Evolutionary conservation across 139 green algal genomes (phyloP).

Genomic region (Tetraselmis chui): DNA sequence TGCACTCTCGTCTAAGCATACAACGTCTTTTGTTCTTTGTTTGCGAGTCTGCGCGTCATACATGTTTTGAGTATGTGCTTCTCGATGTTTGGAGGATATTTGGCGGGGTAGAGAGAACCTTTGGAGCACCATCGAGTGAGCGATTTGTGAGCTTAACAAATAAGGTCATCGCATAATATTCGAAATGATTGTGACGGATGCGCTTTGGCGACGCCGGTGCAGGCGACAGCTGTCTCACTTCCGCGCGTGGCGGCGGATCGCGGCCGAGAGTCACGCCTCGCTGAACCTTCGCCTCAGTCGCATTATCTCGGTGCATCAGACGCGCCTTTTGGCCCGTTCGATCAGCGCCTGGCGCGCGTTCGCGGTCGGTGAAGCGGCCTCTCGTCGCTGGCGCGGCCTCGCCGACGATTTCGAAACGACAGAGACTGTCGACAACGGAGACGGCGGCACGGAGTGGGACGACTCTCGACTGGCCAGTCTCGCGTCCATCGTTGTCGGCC

Average conservation of each 20-base stretch:
- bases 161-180: too few species aligned
- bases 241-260: background rate
- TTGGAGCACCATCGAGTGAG: too few species aligned
- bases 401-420: background rate
- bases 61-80: too few species aligned
- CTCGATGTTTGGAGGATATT: too few species aligned
- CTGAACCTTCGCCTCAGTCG: background rate
- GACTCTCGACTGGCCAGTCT: background rate
- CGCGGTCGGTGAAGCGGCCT: background rate
- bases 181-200: too few species aligned
- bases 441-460: background rate
- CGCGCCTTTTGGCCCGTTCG: background rate
- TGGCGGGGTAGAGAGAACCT: too few species aligned
- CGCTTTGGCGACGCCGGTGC: too few species aligned
- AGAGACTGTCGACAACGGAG: background rate
- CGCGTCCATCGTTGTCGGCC: background rate
- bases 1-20: too few species aligned
- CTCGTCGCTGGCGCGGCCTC: background rate
- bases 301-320: background rate
- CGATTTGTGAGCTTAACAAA: too few species aligned
- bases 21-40: too few species aligned
- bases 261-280: background rate
- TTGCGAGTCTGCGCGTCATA: too few species aligned
- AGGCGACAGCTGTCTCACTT: background rate
- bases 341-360: background rate